These are phyloP conservation scores for Penicillium oxalicum DNA, from an alignment of 2,329 filamentous ascomycete genomes.

Conservation along the genomic window DNA sequence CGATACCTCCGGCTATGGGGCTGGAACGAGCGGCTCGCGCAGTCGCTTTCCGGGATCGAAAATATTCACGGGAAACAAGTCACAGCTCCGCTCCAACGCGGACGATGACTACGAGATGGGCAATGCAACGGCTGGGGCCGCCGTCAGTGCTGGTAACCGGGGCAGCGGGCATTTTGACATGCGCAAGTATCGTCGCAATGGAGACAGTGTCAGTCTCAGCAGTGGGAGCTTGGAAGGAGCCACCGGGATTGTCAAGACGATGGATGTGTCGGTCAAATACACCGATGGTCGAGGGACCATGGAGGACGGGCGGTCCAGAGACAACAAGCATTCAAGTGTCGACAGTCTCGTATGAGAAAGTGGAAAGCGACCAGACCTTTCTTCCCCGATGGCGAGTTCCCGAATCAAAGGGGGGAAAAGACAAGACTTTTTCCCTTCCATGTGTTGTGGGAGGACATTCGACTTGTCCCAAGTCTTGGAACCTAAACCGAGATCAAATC, in stretches of 20 bases:
- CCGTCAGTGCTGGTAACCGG: background rate
- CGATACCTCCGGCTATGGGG: slow-evolving; percentile 9
- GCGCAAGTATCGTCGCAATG: slow-evolving; percentile 15
- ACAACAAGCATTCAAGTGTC: slow-evolving; percentile 10
- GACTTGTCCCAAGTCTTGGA: too few species aligned
- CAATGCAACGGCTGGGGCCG: slow-evolving; percentile 9
- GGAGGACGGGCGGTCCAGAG: slow-evolving; percentile 5
- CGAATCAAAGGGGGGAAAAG: too few species aligned
- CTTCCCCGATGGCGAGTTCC: too few species aligned
- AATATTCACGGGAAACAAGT: slow-evolving; percentile 4
- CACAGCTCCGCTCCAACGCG: slow-evolving; percentile 6
- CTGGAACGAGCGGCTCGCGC: slow-evolving; percentile 7
- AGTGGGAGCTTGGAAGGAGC: slow-evolving; percentile 13
- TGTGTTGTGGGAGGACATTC: too few species aligned
- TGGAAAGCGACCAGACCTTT: too few species aligned
- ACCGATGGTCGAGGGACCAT: background rate
- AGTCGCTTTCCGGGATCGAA: slow-evolving; percentile 5
- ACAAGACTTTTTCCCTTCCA: too few species aligned
- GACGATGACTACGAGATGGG: slow-evolving; percentile 18
- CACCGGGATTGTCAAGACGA: slow-evolving; percentile 17
- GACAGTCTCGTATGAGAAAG: slow-evolving; percentile 15
- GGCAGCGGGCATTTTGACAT: slow-evolving; percentile 11
- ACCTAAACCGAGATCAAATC: too few species aligned
- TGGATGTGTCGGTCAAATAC: slow-evolving; percentile 17
- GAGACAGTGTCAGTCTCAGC: slow-evolving; percentile 12